phyloP scores from a whole-genome alignment of 2,329 filamentous ascomycete genomes.

The Orbilia ellipsospora region DNA sequence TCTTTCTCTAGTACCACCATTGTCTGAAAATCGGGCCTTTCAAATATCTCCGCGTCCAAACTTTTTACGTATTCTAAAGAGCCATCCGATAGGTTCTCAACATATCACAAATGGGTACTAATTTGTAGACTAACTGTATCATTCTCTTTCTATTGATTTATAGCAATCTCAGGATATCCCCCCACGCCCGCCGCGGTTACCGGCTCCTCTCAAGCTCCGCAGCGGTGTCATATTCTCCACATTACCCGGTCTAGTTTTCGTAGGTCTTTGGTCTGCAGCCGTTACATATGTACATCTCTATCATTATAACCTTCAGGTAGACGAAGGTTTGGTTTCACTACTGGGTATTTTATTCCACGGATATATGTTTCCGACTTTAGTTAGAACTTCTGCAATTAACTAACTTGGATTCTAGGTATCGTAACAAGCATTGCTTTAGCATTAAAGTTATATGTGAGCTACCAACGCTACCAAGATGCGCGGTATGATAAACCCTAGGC shows the following conservation, averaged over 20 bases:
- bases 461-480: conserved; percentile 51
- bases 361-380: too few relatives aligned
- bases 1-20: background rate
- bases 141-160: too few relatives aligned
- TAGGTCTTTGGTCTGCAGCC: conserved; percentile 44
- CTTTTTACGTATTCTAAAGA: background rate
- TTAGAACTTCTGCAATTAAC: background rate
- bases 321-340: conserved; percentile 44
- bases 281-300: conserved; percentile 49
- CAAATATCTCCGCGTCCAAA: conserved; percentile 4
- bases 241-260: conserved; percentile 37
- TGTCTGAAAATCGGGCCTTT: conserved; percentile 22
- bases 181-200: conserved; percentile 28
- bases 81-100: too few relatives aligned
- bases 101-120: too few relatives aligned
- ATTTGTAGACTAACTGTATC: too few relatives aligned
- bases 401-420: conserved; percentile 32
- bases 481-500: conserved; percentile 37
- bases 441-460: conserved; percentile 45
- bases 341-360: conserved; percentile 19
- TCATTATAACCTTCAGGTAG: conserved; percentile 50
- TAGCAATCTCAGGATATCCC: conserved; percentile 19
- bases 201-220: conserved; percentile 42
- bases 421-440: conserved; percentile 45
- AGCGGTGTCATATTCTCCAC: conserved; percentile 47